Evolutionary conservation across 306 rosid species (phyloP).

Genomic region (Begonia peltatifolia): DNA sequence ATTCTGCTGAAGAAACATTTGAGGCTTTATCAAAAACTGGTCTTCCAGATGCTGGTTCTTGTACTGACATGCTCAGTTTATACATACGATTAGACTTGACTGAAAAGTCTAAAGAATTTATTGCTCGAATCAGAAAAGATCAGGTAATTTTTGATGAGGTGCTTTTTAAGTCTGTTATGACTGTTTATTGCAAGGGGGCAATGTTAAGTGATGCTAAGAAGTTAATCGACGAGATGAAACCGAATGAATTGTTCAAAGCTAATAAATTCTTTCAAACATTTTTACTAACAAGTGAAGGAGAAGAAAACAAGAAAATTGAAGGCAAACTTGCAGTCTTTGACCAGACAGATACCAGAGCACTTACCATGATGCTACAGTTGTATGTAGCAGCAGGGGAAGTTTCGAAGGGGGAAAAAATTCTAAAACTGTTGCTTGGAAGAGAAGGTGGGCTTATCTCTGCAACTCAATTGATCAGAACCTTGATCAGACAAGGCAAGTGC

Average conservation of each 20-base stretch:
- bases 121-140: conserved; percentile 35
- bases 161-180: conserved; percentile 56
- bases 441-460: conserved; percentile 32
- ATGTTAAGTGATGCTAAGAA: conserved; percentile 48
- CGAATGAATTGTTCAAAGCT: conserved; percentile 17
- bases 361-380: conserved; percentile 48
- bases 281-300: conserved; percentile 24
- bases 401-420: conserved; percentile 24
- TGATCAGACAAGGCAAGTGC: conserved; percentile 54
- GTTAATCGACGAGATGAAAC: conserved; percentile 39
- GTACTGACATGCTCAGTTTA: conserved; percentile 64
- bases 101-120: conserved; percentile 54
- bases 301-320: conserved; percentile 27
- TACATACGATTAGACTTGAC: conserved; percentile 38
- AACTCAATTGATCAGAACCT: conserved; percentile 30
- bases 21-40: conserved; percentile 63
- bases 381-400: conserved; percentile 36
- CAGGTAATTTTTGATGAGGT: conserved; percentile 41
- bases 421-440: conserved; percentile 35
- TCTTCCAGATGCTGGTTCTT: conserved; percentile 78
- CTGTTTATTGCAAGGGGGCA: conserved; percentile 65
- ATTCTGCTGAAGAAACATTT: conserved; percentile 55
- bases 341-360: conserved; percentile 46
- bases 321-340: conserved; percentile 23
- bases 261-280: conserved; percentile 40